A percentile compares a stretch with the other conserved stretches of the same genome.
Evolutionary conservation across 2,329 filamentous ascomycete genomes (phyloP).

Genomic region (Apiospora marii): DNA sequence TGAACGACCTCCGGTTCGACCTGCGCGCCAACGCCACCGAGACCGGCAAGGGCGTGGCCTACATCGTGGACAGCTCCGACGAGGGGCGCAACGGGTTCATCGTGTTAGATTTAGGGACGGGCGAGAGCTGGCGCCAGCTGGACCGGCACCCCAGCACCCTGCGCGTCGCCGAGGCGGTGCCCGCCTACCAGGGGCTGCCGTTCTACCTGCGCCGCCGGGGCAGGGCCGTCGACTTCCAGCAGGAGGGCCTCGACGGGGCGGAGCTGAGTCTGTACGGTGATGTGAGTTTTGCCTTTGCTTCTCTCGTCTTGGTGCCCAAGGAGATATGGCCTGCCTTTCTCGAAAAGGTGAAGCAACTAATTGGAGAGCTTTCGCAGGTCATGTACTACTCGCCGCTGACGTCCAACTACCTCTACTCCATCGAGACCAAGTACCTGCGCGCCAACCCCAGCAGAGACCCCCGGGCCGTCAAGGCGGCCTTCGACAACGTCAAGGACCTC

Average conservation of each 20-base stretch:
- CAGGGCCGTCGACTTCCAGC: conserved; percentile 37
- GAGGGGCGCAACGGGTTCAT: conserved; percentile 56
- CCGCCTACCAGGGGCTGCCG: conserved; percentile 44
- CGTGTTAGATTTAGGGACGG: conserved; percentile 52
- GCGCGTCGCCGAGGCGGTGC: conserved; percentile 39
- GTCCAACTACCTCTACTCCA: conserved; percentile 43
- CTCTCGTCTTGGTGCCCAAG: neutral
- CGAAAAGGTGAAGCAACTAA: neutral
- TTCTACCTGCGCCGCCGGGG: conserved; percentile 41
- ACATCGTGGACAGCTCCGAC: conserved; percentile 53
- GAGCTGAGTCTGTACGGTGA: conserved; percentile 40
- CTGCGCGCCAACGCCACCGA: conserved; percentile 48
- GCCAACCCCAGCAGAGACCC: conserved; percentile 40
- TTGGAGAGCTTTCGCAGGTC: conserved; percentile 34
- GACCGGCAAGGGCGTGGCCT: conserved; percentile 51
- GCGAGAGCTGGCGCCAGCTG: conserved; percentile 49
- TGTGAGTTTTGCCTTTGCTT: conserved; percentile 28
- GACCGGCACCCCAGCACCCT: conserved; percentile 41
- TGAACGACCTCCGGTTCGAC: conserved; percentile 56
- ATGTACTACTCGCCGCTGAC: conserved; percentile 53
- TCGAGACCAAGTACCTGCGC: conserved; percentile 46
- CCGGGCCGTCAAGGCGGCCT: conserved; percentile 48
- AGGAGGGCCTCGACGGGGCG: conserved; percentile 44
- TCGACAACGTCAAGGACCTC: conserved; percentile 53
- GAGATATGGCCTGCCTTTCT: neutral